Conservation (phyloP, 73 alveolate genomes). For the Tetrahymena thermophila region DNA sequence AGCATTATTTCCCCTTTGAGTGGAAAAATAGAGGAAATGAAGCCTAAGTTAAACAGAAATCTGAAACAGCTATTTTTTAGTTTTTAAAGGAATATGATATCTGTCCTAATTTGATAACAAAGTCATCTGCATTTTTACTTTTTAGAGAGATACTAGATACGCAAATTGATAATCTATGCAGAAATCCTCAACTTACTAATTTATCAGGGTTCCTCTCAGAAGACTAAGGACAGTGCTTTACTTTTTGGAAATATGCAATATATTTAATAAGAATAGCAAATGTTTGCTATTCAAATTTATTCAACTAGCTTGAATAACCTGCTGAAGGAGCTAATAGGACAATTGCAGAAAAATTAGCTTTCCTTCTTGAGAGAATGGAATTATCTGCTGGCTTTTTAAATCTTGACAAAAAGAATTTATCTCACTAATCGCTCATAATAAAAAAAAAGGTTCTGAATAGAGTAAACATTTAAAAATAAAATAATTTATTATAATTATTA, state of each 20-base stretch:
- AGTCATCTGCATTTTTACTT: constrained; percentile 19
- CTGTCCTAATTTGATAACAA: constrained; percentile 23
- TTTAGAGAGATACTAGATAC: constrained; percentile 5
- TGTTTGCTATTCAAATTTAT: neutral
- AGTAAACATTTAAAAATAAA: neutral
- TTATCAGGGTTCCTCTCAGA: neutral
- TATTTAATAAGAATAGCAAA: constrained; percentile 13
- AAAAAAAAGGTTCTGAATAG: neutral
- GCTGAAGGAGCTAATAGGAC: constrained; percentile 1
- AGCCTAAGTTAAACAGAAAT: neutral
- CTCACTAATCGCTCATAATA: neutral
- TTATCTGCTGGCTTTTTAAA: constrained; percentile 7
- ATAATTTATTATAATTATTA: neutral
- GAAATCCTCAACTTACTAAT: neutral
- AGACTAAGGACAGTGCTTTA: neutral
- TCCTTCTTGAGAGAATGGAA: constrained; percentile 29
- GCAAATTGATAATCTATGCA: neutral
- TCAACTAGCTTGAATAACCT: neutral
- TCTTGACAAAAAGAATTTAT: neutral
- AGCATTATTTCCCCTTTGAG: neutral
- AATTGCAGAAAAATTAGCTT: constrained; percentile 17
- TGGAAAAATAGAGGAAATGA: constrained; percentile 14
- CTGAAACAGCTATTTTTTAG: neutral
- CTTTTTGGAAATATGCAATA: constrained; percentile 3
- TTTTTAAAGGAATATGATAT: constrained; percentile 30